These are phyloP conservation scores for Coemansia sp. DNA, from an alignment of 192 early-diverging fungal genomes.

Conservation along the genomic window DNA sequence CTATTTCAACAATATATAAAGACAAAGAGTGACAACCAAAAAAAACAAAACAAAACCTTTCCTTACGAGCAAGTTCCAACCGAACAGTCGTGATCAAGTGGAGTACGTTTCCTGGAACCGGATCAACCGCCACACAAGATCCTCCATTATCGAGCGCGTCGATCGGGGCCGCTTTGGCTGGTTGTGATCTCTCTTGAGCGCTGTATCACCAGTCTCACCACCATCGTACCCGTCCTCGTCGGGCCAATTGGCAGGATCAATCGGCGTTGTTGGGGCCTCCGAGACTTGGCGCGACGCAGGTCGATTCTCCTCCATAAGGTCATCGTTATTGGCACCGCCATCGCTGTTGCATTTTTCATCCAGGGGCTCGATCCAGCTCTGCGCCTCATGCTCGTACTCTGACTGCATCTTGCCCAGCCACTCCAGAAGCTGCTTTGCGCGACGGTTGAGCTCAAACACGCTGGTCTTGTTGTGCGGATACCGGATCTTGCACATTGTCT, in stretches of 20 bases:
- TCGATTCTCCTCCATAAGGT: background rate
- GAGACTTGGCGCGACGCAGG: constrained; percentile 20
- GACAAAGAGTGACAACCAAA: no score
- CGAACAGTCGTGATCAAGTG: constrained; percentile 7
- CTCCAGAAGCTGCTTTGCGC: constrained; percentile 54
- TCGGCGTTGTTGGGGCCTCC: constrained; percentile 49
- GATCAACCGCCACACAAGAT: constrained; percentile 49
- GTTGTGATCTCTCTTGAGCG: background rate
- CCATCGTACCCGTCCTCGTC: constrained; percentile 31
- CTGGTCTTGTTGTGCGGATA: constrained; percentile 43
- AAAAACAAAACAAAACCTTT: no score
- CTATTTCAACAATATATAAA: background rate
- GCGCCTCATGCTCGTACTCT: constrained; percentile 50
- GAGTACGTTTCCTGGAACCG: constrained; percentile 54
- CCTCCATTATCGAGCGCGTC: constrained; percentile 50
- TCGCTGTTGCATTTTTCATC: background rate
- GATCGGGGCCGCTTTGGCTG: constrained; percentile 19
- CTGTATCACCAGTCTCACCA: background rate
- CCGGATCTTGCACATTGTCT: constrained; percentile 51
- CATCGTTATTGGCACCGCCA: background rate
- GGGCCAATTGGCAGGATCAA: constrained; percentile 49
- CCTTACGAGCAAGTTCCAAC: background rate
- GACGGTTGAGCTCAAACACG: constrained; percentile 38
- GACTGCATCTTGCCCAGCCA: constrained; percentile 54
- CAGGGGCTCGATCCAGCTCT: constrained; percentile 18